Base-by-base conservation (phyloP, 176 grass and related monocot genomes). In the Saccharum spontaneum region DNA sequence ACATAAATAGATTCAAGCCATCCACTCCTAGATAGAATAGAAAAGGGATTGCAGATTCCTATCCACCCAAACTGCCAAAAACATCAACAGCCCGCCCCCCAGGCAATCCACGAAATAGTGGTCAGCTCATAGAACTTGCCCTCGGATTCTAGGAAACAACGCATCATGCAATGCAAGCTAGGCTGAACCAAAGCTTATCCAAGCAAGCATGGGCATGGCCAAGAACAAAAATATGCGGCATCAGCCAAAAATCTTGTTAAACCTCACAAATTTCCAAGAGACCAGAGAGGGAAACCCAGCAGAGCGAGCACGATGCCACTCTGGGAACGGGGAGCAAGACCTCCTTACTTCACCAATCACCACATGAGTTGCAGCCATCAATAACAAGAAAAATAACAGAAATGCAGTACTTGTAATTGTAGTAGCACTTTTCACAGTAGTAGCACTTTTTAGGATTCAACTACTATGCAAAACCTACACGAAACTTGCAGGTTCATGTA, bases 121-220 rank as follows among this genome's bases (percentile, higher is more conserved):
- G 15, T 70, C 68, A 68, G 33, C 45, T 13, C 62, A 20, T 9
- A 60, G 33, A 77, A 67, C 61, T 45, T 54, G 38, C 48, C 16
- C 76, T 49, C 33, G 77, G 68, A 63, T 50, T 76, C 22, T 76
- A 81, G n/a, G 43, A 90, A n/a, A 82, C 24, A 38, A 44, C 43
- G 7, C 54, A 86, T 43, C 17, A 24, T 73, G 17, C 41, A 63
- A 67, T 68, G 69, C 16, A 14, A 54, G 61, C 23, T 72, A 69
- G 48, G n/a, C 77, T 61, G 49, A 75, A 75, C 82, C 16, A 40
- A 36, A 77, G 23, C 23, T 83, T 14, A 33, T 77, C 45, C 50
- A 43, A 82, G 49, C 50, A 82, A 46, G 48, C 8, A 15, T 28
- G 28, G n/a, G 28, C 1, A 28, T 8, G 2, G 28, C 23, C 41